Evolutionary conservation across 192 early-diverging fungal species (phyloP).

Genomic region (Coemansia aciculifera): DNA sequence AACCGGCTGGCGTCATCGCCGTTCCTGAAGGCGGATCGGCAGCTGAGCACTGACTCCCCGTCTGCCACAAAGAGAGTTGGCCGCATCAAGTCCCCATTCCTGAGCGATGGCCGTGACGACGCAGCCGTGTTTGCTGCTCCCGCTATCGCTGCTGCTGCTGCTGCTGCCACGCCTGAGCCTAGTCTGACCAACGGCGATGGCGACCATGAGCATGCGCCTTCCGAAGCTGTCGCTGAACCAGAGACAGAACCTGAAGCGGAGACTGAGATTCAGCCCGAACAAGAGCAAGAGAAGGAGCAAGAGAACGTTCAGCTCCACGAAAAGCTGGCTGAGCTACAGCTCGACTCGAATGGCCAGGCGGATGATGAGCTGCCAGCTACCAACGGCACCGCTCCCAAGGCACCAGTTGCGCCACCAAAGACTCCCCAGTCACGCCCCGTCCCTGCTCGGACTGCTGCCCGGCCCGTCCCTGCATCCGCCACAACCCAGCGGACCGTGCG

Average conservation of each 20-base stretch:
- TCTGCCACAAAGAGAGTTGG: slow-evolving; percentile 28
- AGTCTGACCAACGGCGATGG: not conserved
- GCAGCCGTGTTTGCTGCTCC: slow-evolving; percentile 1
- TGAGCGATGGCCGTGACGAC: slow-evolving; percentile 18
- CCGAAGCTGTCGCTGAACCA: not conserved
- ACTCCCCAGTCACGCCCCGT: not conserved
- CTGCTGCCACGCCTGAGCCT: not conserved
- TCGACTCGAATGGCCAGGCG: not conserved
- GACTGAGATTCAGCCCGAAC: not conserved
- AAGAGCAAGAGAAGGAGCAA: not conserved
- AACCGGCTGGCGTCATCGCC: slow-evolving; percentile 45
- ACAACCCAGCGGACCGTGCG: slow-evolving; percentile 20
- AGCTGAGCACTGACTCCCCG: slow-evolving; percentile 16
- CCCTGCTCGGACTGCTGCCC: slow-evolving; percentile 8
- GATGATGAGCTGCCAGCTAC: not conserved
- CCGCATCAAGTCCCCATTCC: slow-evolving; percentile 50
- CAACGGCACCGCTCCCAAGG: not conserved
- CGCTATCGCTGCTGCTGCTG: not conserved
- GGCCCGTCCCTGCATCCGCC: slow-evolving; percentile 10
- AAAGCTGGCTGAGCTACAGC: slow-evolving; percentile 22
- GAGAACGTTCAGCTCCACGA: slow-evolving; percentile 8
- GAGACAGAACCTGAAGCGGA: not conserved
- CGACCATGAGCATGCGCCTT: not conserved
- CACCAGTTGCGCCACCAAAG: not conserved
- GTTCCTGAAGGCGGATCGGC: slow-evolving; percentile 50